These are phyloP conservation scores for Xylariales sp. DNA, from an alignment of 2,329 filamentous ascomycete genomes.

Conservation along the genomic window DNA sequence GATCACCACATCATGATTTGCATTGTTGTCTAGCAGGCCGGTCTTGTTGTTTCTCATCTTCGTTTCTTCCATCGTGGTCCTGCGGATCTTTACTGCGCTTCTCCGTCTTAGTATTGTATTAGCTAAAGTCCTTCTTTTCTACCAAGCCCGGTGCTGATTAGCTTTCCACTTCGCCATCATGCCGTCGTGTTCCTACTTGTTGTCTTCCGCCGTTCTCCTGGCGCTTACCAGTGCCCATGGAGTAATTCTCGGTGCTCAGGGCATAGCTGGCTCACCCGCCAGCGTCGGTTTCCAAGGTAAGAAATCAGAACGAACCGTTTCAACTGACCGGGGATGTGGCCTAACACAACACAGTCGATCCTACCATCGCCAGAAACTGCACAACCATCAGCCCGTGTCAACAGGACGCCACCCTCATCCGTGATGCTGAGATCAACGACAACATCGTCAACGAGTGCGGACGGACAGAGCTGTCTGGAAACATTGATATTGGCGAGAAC, in stretches of 20 bases:
- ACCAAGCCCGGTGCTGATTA: slow-evolving; percentile 26
- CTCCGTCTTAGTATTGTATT: background rate
- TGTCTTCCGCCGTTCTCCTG: slow-evolving; percentile 30
- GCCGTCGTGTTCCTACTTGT: slow-evolving; percentile 28
- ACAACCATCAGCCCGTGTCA: slow-evolving; percentile 62
- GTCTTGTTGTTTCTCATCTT: slow-evolving; percentile 15
- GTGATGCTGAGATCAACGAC: slow-evolving; percentile 46
- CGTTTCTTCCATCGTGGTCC: slow-evolving; percentile 22
- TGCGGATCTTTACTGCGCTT: slow-evolving; percentile 19
- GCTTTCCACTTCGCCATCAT: slow-evolving; percentile 27
- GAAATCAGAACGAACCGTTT: no score
- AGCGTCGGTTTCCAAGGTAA: slow-evolving; percentile 47
- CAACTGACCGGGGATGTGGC: no score
- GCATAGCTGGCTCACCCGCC: slow-evolving; percentile 38
- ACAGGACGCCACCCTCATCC: slow-evolving; percentile 60
- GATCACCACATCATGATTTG: slow-evolving; percentile 6
- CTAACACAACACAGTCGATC: slow-evolving; percentile 49
- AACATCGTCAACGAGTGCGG: slow-evolving; percentile 58
- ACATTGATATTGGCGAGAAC: slow-evolving; percentile 56
- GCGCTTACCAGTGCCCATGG: slow-evolving; percentile 37
- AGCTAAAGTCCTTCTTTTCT: slow-evolving; percentile 10
- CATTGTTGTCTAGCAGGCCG: slow-evolving; percentile 12
- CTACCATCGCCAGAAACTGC: slow-evolving; percentile 55
- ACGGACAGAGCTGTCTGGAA: slow-evolving; percentile 54
- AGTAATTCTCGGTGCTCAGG: slow-evolving; percentile 43